Evolutionary conservation across 2,329 filamentous ascomycete species (phyloP), one percentile per base, ranked within the genome.

Genomic region (Taxawa tesnikishii): DNA sequence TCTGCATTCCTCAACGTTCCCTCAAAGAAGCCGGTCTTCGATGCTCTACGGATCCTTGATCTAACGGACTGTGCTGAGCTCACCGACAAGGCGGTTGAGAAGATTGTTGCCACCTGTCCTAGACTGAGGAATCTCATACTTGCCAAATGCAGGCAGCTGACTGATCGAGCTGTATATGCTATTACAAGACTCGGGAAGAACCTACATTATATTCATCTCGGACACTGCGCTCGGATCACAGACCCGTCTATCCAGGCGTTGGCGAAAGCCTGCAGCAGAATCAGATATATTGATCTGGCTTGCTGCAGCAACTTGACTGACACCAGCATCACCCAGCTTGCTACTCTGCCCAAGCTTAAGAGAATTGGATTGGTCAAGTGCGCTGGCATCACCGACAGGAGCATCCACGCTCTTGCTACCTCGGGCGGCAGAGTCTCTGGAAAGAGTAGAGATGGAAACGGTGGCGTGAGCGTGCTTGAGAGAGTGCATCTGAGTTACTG

Each of bases 401-500:
- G 87, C 45, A 92, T 98, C 32, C 67, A 80, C 41, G 83, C 84
- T 13, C 65, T 96, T 42, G 85, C 88, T 6, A 75, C 76, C 43
- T 47, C 49, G 28, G 49, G 47, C 9, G 46, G 47, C 15, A 43
- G 46, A 4, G 43, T 49, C 15, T 26, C 32, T 26, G 28, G 31
- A 8, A 37, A 34, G 16, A 29, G 33, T 17, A 27, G 26, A 4
- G 33, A 37, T 13, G 29, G 32, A 15, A 31, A 32, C 32, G 43
- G 64, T 65, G 36, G 65, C 66, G 13, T 68, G 69, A 87, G 80
- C 47, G 69, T 73, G 29, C 63, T 98, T 15, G 90, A 98, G 61
- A 73, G 90, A 44, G 90, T 98, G 7, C 90, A 98, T 63, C 68
- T 98, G 24, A 94, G 87, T 56, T 96, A 98, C 54, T 98, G 90